phyloP scores from a whole-genome alignment of 2,329 filamentous ascomycete species.

The Alternaria tenuissima region DNA sequence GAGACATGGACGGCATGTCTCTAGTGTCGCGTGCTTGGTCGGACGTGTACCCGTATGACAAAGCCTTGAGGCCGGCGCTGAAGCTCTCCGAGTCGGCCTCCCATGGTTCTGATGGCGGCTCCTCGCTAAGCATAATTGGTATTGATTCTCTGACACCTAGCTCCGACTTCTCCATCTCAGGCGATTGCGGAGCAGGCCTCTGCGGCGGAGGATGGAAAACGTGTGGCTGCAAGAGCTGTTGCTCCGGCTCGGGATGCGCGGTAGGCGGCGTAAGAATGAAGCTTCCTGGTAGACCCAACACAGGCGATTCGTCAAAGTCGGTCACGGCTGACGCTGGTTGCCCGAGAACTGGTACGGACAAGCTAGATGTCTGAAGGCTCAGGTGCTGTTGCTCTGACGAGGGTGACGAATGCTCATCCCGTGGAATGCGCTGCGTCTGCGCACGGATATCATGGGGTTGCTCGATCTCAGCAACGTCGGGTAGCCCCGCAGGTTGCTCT shows the following conservation, averaged over 20 bases:
- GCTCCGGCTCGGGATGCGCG: constrained; percentile 25
- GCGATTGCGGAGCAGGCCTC: constrained; percentile 18
- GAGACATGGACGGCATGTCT: constrained; percentile 19
- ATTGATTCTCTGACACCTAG: constrained; percentile 63
- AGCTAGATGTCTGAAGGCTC: constrained; percentile 38
- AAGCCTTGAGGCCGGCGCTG: constrained; percentile 22
- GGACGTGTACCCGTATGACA: constrained; percentile 23
- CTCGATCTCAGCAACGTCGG: constrained; percentile 6
- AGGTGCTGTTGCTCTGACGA: constrained; percentile 28
- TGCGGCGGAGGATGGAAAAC: constrained; percentile 35
- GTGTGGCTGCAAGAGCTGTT: constrained; percentile 39
- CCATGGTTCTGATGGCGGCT: constrained; percentile 33
- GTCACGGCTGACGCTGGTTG: constrained; percentile 50
- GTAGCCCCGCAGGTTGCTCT: constrained; percentile 10
- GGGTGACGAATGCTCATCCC: constrained; percentile 16
- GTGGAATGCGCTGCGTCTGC: constrained; percentile 13
- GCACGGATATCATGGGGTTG: constrained; percentile 11
- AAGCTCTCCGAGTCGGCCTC: constrained; percentile 14
- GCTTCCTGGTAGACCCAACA: constrained; percentile 71
- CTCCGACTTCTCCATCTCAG: constrained; percentile 52
- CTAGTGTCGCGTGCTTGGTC: constrained; percentile 25
- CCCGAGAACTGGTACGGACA: constrained; percentile 39
- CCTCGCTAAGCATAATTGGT: constrained; percentile 62
- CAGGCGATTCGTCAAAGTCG: constrained; percentile 68
- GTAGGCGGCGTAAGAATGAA: constrained; percentile 55